phyloP scores from a whole-genome alignment of 1,139 yeast species.

The Yamadazyma sp. region DNA sequence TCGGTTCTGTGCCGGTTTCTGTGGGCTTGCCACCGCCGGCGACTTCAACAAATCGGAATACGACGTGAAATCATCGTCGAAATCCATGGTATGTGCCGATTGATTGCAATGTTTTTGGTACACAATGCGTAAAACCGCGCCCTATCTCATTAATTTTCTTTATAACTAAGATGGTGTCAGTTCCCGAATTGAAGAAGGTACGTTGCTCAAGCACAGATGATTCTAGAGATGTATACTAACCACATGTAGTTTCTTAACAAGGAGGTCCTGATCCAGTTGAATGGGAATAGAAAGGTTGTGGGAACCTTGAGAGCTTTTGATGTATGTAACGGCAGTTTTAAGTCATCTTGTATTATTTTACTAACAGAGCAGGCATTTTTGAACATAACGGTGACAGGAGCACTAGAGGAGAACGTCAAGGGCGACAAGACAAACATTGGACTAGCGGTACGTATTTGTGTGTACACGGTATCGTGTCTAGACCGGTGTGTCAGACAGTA shows the following conservation, averaged over 20 bases:
- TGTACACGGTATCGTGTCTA: no score
- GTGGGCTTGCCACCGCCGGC: background rate
- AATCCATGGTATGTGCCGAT: constrained; percentile 18
- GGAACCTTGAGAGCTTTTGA: constrained; percentile 83
- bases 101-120: background rate
- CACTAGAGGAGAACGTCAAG: constrained; percentile 57
- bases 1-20: background rate
- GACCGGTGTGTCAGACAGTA: constrained; percentile 9
- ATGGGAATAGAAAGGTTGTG: constrained; percentile 69
- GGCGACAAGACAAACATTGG: constrained; percentile 59
- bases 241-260: constrained; percentile 69
- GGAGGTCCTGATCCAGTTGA: constrained; percentile 65
- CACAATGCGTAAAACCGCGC: background rate
- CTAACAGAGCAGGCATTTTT: constrained; percentile 51
- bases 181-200: constrained; percentile 59
- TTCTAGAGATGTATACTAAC: constrained; percentile 17
- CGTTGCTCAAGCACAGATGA: constrained; percentile 17
- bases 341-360: constrained; percentile 16
- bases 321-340: constrained; percentile 35
- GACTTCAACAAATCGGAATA: constrained; percentile 23
- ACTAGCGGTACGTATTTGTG: constrained; percentile 41
- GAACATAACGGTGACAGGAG: constrained; percentile 73
- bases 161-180: constrained; percentile 48
- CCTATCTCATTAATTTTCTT: background rate
- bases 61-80: constrained; percentile 27